Evolutionary conservation across 1,284 basidiomycete genomes (phyloP), one percentile per base, ranked within the genome.

Genomic region (Lignosus rhinocerotis): DNA sequence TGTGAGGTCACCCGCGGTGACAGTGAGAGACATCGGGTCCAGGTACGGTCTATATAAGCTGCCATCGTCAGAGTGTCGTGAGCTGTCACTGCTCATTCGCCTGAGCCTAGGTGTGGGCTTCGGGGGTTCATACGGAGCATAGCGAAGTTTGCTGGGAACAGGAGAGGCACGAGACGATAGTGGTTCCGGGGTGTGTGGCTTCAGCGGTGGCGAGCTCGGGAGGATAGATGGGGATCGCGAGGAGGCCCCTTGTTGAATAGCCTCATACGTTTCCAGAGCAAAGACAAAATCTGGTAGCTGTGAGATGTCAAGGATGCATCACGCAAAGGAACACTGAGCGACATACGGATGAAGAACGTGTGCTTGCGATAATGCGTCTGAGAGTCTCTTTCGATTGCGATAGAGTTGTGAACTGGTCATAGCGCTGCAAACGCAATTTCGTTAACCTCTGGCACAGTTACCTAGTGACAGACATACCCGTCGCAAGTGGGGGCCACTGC

Each of bases 201-300:
- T 56, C 14, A 61, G 44, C 12, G 47, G 66, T 42, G 58, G 70
- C 53, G 62, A 69, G 38, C 59, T 62, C 53, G 60, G 53, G 14
- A 45, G 33, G 34, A 30, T 68, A 39, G 49, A 62, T 53, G 53
- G 57, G 32, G 60, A 64, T 4, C 54, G 57, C 17, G 68, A 55
- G 38, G 62, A 55, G 51, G 61, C 51, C n/a, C 55, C 48, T 32
- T 48, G 45, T 14, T 59, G 54, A 3, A 52, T 43, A n/a, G 63
- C 58, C 50, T 65, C 65, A 56, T 66, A 69, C 53, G 67, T 69
- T 60, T 83, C 77, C 39, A 91, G 69, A 2, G 85, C 78, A 31
- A 72, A 62, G 34, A 87, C 70, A 58, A 92, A 87, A 65, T 88
- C 87, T 6, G 89, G 90, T 41, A 92, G 78, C 90, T 92, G 62